Percentiles rank a stretch among this genome's conserved stretches.
phyloP scores from a whole-genome alignment of 164 flowering plant species.

The Dillenia suffruticosa region DNA sequence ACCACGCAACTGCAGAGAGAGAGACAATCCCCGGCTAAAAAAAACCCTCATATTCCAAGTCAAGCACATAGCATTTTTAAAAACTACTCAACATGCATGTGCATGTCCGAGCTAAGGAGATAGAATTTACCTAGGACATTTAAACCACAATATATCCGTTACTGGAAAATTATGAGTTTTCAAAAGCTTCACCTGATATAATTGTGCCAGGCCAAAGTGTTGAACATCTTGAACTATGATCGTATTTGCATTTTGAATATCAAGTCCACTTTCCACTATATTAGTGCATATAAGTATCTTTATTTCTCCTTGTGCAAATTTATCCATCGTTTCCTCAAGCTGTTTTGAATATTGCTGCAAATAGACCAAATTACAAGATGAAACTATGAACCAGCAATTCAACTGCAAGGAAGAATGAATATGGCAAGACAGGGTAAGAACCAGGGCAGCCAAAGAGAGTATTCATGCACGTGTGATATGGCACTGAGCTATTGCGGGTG shows the following conservation, averaged over 20 bases:
- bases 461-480: too few species aligned
- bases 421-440: not conserved
- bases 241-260: conserved; percentile 97
- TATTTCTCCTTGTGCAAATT: conserved; percentile 68
- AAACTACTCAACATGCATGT: not conserved
- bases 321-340: conserved; percentile 93
- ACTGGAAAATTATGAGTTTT: too few species aligned
- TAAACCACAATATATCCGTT: too few species aligned
- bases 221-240: conserved; percentile 96
- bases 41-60: not conserved
- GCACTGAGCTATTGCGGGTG: too few species aligned
- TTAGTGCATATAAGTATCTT: conserved; percentile 91
- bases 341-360: conserved; percentile 93
- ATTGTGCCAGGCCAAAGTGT: conserved; percentile 91
- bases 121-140: not conserved
- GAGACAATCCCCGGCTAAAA: not conserved
- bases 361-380: conserved; percentile 1
- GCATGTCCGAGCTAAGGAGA: conserved; percentile 1
- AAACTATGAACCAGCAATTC: conserved; percentile 2
- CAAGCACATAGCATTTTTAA: not conserved
- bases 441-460: not conserved
- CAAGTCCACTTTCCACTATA: conserved; percentile 97
- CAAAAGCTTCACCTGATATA: conserved; percentile 66
- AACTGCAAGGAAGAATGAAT: not conserved
- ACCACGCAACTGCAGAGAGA: conserved; percentile 67